Conservation (phyloP, 2,329 filamentous ascomycete genomes). For the Monosporascus sp. region DNA sequence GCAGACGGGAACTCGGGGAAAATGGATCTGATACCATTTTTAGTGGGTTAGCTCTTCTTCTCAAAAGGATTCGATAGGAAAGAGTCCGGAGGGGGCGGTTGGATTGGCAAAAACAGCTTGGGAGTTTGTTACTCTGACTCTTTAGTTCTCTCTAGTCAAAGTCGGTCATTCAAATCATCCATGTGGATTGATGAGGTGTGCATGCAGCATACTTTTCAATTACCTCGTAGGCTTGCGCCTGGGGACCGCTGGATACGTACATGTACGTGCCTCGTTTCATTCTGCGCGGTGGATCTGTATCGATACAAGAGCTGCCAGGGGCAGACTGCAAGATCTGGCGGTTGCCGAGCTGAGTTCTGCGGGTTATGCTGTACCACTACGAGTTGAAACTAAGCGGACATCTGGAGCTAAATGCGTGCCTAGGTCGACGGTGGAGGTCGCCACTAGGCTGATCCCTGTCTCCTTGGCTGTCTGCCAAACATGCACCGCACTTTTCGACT, state of each 20-base stretch:
- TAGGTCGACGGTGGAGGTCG: neutral
- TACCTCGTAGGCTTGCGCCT: neutral
- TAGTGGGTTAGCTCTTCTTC: too few species aligned
- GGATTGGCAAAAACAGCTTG: too few species aligned
- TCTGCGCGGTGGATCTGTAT: neutral
- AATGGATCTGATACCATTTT: too few species aligned
- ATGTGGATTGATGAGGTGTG: neutral
- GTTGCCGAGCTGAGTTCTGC: neutral
- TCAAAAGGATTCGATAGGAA: too few species aligned
- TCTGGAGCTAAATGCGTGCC: neutral
- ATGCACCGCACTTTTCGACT: conserved; percentile 1
- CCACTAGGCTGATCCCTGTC: neutral
- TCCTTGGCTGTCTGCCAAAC: neutral
- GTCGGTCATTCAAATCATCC: neutral
- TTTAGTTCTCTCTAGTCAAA: neutral
- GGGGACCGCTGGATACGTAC: neutral
- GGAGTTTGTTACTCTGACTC: neutral
- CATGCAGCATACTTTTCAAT: neutral
- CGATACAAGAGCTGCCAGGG: neutral
- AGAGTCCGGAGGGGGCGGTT: too few species aligned
- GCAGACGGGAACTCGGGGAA: too few species aligned
- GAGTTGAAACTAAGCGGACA: neutral
- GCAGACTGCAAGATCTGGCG: neutral
- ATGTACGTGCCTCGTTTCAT: neutral
- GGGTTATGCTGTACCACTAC: neutral